Conservation (phyloP, 257 asterid species). For the Salvia hispanica region DNA sequence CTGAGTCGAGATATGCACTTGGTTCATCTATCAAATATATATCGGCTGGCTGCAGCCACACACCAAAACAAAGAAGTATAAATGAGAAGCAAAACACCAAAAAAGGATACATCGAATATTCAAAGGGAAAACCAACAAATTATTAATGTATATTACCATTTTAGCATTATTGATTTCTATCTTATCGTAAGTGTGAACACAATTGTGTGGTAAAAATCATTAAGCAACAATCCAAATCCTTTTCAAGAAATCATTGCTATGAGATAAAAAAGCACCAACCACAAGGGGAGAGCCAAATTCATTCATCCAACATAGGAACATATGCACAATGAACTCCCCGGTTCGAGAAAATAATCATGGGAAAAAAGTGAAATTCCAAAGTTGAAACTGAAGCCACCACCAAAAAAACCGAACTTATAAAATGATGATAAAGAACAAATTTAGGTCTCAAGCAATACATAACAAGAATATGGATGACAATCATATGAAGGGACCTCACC, state of each 20-base stretch:
- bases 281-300: not conserved
- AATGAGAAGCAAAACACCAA: conserved; percentile 7
- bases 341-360: not conserved
- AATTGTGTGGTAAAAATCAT: not conserved
- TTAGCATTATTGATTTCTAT: not conserved
- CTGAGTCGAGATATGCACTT: conserved; percentile 98
- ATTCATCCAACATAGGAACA: not conserved
- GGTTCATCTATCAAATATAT: conserved; percentile 94
- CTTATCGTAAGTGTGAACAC: not conserved
- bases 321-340: not conserved
- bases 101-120: conserved; percentile 11
- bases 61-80: not conserved
- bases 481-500: conserved; percentile 42
- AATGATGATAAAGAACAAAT: not conserved
- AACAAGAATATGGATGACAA: conserved; percentile 10
- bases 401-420: not conserved
- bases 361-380: not conserved
- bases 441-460: not conserved
- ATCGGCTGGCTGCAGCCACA: conserved; percentile 88
- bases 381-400: not conserved
- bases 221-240: conserved; percentile 1
- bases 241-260: not conserved
- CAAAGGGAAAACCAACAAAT: not conserved
- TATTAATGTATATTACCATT: not conserved
- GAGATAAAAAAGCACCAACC: conserved; percentile 1